Evolutionary conservation across 2,329 filamentous ascomycete species (phyloP).

Genomic region (Neonectria neomacrospora): DNA sequence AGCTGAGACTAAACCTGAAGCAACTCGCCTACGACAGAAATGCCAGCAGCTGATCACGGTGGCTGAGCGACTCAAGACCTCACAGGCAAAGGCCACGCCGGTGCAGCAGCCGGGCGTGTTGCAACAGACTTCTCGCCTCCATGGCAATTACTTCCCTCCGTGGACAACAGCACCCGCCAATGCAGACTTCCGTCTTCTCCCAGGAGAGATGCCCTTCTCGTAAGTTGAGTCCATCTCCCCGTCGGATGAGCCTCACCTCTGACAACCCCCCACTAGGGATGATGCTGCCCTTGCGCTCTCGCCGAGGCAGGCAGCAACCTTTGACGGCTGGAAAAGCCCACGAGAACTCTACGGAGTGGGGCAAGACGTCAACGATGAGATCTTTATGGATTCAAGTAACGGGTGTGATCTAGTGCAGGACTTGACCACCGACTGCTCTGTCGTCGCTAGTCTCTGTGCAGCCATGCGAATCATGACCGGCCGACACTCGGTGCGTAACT

Average conservation of each 20-base stretch:
- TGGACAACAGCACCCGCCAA: slow-evolving; percentile 76
- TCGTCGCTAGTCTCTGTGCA: slow-evolving; percentile 94
- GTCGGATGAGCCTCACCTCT: neutral
- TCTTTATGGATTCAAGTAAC: slow-evolving; percentile 66
- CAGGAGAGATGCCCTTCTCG: slow-evolving; percentile 69
- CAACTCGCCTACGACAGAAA: slow-evolving; percentile 72
- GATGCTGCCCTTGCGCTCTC: slow-evolving; percentile 77
- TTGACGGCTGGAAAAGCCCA: slow-evolving; percentile 86
- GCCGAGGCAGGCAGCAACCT: slow-evolving; percentile 76
- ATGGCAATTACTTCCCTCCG: slow-evolving; percentile 84
- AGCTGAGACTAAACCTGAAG: slow-evolving; percentile 70
- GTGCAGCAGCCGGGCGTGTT: slow-evolving; percentile 62
- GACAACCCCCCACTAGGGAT: slow-evolving; percentile 67
- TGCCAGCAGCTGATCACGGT: slow-evolving; percentile 75
- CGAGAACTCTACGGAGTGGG: slow-evolving; percentile 64
- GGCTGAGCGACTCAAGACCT: slow-evolving; percentile 79
- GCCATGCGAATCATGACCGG: slow-evolving; percentile 76
- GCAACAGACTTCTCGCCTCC: slow-evolving; percentile 79
- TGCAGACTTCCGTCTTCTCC: slow-evolving; percentile 68
- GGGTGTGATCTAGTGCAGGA: slow-evolving; percentile 92
- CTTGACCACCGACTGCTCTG: slow-evolving; percentile 94
- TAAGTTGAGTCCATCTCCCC: slow-evolving; percentile 53
- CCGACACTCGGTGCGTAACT: slow-evolving; percentile 68
- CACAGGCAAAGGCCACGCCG: slow-evolving; percentile 23
- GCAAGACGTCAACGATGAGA: slow-evolving; percentile 46